These are phyloP conservation scores for Lyophyllum atratum DNA, from an alignment of 768 basidiomycete species.

Conservation along the genomic window DNA sequence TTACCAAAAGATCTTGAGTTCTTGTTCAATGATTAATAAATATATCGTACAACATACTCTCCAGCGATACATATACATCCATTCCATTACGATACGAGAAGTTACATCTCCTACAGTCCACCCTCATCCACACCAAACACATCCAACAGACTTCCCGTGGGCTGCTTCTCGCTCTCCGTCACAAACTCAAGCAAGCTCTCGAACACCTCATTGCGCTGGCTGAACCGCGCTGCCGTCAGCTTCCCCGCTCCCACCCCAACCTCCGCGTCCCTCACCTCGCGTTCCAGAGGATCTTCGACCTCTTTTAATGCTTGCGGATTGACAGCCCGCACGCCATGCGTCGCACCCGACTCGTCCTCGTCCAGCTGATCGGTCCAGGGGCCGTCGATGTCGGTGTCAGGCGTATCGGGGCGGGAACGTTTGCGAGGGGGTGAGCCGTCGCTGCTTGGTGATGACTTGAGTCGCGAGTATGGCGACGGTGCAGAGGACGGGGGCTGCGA, in stretches of 20 bases:
- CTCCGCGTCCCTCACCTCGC: constrained; percentile 22
- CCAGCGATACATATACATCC: background rate
- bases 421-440: constrained; percentile 43
- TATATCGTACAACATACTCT: too few relatives aligned
- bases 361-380: constrained; percentile 45
- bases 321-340: constrained; percentile 10
- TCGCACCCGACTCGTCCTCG: constrained; percentile 25
- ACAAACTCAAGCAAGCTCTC: constrained; percentile 67
- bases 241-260: constrained; percentile 18
- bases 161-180: constrained; percentile 65
- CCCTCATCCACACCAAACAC: constrained; percentile 48
- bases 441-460: constrained; percentile 12
- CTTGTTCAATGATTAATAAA: too few relatives aligned
- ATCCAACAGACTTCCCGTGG: constrained; percentile 61
- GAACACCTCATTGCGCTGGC: constrained; percentile 70
- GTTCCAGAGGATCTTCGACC: constrained; percentile 27
- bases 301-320: constrained; percentile 17
- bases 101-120: background rate
- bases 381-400: constrained; percentile 39
- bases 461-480: background rate
- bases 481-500: constrained; percentile 17
- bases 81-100: background rate
- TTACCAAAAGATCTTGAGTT: too few relatives aligned
- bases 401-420: constrained; percentile 43
- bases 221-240: constrained; percentile 51